Conservation (phyloP, 768 basidiomycete species). For the Baorangia bicolor region DNA sequence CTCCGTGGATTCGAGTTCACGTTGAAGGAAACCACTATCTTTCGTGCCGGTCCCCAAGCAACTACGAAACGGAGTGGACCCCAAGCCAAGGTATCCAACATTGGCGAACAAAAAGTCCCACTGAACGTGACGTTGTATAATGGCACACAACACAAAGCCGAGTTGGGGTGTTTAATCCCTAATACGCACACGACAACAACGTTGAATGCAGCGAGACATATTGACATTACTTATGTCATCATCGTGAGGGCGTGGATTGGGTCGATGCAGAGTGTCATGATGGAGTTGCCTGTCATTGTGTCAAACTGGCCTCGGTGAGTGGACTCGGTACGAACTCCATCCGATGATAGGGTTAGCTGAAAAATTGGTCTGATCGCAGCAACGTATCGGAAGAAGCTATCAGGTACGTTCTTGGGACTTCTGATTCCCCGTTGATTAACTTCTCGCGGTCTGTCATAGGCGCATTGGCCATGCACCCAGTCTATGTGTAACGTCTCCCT, state of each 20-base stretch:
- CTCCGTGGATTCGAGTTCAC: slow-evolving; percentile 83
- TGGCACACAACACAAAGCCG: slow-evolving; percentile 67
- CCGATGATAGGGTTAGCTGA: background rate
- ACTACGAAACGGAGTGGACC: slow-evolving; percentile 55
- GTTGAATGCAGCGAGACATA: slow-evolving; percentile 76
- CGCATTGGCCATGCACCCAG: slow-evolving; percentile 51
- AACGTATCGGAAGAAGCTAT: slow-evolving; percentile 72
- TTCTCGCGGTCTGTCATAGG: slow-evolving; percentile 23
- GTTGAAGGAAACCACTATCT: slow-evolving; percentile 75
- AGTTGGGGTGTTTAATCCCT: slow-evolving; percentile 69
- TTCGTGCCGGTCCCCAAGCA: slow-evolving; percentile 58
- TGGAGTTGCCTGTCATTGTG: slow-evolving; percentile 78
- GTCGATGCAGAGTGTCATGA: slow-evolving; percentile 56
- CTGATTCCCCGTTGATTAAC: background rate
- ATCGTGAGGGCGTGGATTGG: slow-evolving; percentile 77
- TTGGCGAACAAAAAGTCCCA: slow-evolving; percentile 71
- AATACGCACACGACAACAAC: slow-evolving; percentile 77
- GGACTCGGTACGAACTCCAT: background rate
- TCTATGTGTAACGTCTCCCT: slow-evolving; percentile 32
- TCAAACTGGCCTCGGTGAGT: slow-evolving; percentile 85
- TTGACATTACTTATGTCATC: slow-evolving; percentile 82
- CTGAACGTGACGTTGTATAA: slow-evolving; percentile 74
- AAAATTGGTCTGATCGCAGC: slow-evolving; percentile 36
- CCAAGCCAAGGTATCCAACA: slow-evolving; percentile 48
- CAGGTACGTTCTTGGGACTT: slow-evolving; percentile 30